Evolutionary conservation across 371 early-diverging fungal genomes (phyloP), one percentile per base, ranked within the genome.

Genomic region (Choanephora cucurbitarum): DNA sequence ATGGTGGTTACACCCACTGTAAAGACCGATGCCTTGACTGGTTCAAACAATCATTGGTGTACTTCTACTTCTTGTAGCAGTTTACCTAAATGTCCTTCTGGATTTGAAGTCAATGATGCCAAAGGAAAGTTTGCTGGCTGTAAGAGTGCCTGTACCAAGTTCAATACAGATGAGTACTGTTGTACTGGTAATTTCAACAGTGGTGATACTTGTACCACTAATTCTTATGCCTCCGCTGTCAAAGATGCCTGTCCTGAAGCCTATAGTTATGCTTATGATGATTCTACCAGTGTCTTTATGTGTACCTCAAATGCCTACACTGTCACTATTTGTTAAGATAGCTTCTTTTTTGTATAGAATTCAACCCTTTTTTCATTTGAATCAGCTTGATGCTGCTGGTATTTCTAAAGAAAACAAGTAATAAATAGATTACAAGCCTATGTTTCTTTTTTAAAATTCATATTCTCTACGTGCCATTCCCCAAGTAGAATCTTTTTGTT

Each of bases 221-320:
- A 61, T 44, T n/a, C 51, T n/a, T 78, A 60, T 24, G 57, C 79
- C 21, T 33, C 55, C 2, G 49, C 44, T 5, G 71, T 75, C 23
- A 69, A 75, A 49, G 54, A 40, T 31, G 57, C 41, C 10, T 77
- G 78, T 56, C 77, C 77, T 6, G 72, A 81, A 61, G 81, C 71
- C 8, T 83, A 83, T 63, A 69, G 67, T 23, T 83, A 73, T 58
- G 79, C 79, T 46, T 83, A 73, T 53, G 83, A 83, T 61, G 83
- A 83, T 57, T 55, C 47, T 18, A 70, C 70, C 8, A 66, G 66
- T 52, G 77, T 73, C 23, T 76, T 58, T 40, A 53, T 65, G 52
- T 82, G 82, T 60, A 23, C 52, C 2, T 52, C 69, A 17, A 49
- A 58, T 24, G 62, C 61, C 15, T 82, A 79, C 53, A 71, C 66